Evolutionary conservation across 805 yeast genomes (phyloP), one percentile per base, ranked within the genome.

Genomic region (Cyberlindnera xishuangbannaensis): DNA sequence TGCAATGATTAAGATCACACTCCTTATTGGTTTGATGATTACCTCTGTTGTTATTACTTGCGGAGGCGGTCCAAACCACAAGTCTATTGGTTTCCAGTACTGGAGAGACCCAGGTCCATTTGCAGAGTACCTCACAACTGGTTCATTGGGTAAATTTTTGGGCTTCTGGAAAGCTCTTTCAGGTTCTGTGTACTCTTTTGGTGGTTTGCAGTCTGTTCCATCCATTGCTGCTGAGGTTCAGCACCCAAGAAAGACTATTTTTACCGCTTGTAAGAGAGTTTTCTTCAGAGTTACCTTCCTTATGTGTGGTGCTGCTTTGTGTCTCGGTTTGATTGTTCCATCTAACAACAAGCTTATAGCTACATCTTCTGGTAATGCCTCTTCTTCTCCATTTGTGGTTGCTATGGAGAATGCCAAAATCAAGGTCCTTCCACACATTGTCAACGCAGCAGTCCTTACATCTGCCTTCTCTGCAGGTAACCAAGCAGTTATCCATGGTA

Each of bases 151-250:
- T 25, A 66, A 64, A 37, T 76, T 80, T 50, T 60, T 73, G 18
- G 83, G 78, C 5, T 65, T 76, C 39, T 73, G 77, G 72, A 71
- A 73, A 14, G 73, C 73, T 23, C 58, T 77, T 27, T 65, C 74
- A 36, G 73, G 73, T 45, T 71, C 76, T 31, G 83, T 75, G 9
- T 77, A 75, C 47, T 70, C 81, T 6, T 76, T 73, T 47, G 71
- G 76, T 44, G 63, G 76, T 33, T 53, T 76, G 11, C 83, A 78
- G 58, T 61, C 76, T 45, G 66, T 77, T 41, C 73, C 68, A 8
- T 55, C 69, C 24, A 58, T 75, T 19, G 71, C 74, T 13, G 69
- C 76, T 12, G 84, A 78, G 53, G 68, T 74, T 28, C 53, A 62
- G 34, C 65, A 67, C 42, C 82, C 81, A 31, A 64, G 83, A 50